Evolutionary conservation across 805 yeast genomes (phyloP).

Genomic region (Alloascoidea africana): DNA sequence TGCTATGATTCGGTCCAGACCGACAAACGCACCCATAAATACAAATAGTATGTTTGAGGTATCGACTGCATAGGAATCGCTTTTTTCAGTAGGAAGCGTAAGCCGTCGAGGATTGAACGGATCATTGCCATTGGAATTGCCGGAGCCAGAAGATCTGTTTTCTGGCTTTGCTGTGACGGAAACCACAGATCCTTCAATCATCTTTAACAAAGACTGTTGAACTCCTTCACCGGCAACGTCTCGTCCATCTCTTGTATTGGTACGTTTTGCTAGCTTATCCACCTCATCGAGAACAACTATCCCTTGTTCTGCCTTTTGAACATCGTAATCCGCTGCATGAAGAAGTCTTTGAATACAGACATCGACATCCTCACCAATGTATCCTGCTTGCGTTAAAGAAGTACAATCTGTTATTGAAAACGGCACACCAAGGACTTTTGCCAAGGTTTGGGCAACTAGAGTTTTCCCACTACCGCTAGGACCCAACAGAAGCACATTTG

Average conservation of each 20-base stretch:
- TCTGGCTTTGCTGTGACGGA: constrained; percentile 28
- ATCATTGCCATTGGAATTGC: constrained; percentile 1
- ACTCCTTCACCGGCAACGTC: constrained; percentile 56
- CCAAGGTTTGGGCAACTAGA: constrained; percentile 36
- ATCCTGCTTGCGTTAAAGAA: constrained; percentile 48
- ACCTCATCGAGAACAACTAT: constrained; percentile 46
- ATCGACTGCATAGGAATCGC: constrained; percentile 31
- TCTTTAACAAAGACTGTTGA: constrained; percentile 40
- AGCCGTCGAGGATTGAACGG: constrained; percentile 9
- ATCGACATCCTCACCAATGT: constrained; percentile 51
- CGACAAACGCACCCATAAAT: constrained; percentile 49
- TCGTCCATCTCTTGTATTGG: constrained; percentile 29
- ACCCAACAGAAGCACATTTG: constrained; percentile 39
- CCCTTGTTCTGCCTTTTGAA: constrained; percentile 37
- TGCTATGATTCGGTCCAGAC: constrained; percentile 32
- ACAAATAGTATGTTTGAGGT: constrained; percentile 42
- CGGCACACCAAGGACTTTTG: constrained; percentile 36
- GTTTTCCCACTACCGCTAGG: constrained; percentile 56
- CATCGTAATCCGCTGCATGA: constrained; percentile 33
- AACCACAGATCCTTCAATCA: constrained; percentile 40
- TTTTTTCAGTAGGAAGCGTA: constrained; percentile 16
- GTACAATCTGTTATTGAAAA: constrained; percentile 48
- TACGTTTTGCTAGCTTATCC: constrained; percentile 38
- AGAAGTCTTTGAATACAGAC: constrained; percentile 36
- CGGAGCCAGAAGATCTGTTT: constrained; percentile 7